phyloP scores from a whole-genome alignment of 2,329 filamentous ascomycete genomes.

The Periconia macrospinosa region DNA sequence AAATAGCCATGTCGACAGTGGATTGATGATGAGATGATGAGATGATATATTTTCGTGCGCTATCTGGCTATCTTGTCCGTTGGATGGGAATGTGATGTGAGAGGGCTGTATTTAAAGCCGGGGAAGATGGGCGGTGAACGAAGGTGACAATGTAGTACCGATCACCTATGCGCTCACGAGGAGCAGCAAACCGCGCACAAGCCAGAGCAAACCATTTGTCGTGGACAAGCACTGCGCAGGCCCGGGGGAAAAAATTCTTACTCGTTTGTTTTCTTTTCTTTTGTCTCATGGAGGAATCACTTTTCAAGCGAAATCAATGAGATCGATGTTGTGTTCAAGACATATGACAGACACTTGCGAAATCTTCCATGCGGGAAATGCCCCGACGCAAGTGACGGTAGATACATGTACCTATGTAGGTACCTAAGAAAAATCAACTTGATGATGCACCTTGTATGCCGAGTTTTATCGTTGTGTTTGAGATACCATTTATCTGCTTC shows the following conservation, averaged over 20 bases:
- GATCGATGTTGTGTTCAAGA: background rate
- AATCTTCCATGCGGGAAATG: background rate
- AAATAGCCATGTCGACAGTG: constrained; percentile 1
- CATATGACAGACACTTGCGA: background rate
- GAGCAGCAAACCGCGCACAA: background rate
- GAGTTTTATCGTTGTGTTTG: background rate
- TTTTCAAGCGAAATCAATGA: background rate
- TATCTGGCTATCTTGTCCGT: background rate
- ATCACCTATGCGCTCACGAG: background rate
- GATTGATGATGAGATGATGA: background rate
- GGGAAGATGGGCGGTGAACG: background rate
- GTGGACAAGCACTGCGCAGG: background rate
- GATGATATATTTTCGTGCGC: background rate
- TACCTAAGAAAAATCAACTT: background rate
- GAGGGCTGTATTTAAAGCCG: background rate
- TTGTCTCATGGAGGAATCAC: background rate
- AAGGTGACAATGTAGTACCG: background rate
- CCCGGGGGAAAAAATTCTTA: background rate
- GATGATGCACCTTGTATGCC: background rate
- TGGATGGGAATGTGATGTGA: background rate
- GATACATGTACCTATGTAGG: background rate
- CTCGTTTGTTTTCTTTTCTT: background rate
- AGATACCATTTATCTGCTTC: background rate
- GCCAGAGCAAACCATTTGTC: background rate
- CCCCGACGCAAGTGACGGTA: too few relatives aligned